A percentile compares a stretch with the other conserved stretches of the same genome.
Conservation (phyloP, 306 rosid species). For the Glycine soja region DNA sequence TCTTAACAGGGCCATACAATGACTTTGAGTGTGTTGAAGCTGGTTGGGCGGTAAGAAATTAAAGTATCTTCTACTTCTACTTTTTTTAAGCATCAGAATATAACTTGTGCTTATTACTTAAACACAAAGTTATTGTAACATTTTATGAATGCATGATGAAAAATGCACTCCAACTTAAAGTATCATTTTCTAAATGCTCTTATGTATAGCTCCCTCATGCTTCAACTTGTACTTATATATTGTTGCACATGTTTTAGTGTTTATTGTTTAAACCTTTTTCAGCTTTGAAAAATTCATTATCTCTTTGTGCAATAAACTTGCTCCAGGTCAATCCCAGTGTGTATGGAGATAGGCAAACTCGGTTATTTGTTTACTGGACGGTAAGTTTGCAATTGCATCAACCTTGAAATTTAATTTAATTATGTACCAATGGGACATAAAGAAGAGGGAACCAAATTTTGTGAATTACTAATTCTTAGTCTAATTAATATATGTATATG, state of each 20-base stretch:
- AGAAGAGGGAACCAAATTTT: background rate
- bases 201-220: background rate
- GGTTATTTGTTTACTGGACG: conserved; percentile 74
- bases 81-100: background rate
- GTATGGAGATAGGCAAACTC: conserved; percentile 67
- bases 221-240: background rate
- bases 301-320: background rate
- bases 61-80: background rate
- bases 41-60: conserved; percentile 67
- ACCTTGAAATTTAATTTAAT: background rate
- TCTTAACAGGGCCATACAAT: conserved; percentile 53
- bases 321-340: conserved; percentile 68
- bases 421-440: background rate
- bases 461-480: background rate
- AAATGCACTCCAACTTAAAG: conserved; percentile 8
- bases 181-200: background rate
- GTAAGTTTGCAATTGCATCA: conserved; percentile 50
- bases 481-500: background rate
- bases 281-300: background rate
- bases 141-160: conserved; percentile 7
- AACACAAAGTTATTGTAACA: conserved; percentile 12
- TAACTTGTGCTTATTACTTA: background rate
- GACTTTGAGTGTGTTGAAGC: conserved; percentile 66
- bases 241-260: background rate
- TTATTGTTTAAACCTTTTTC: background rate